Evolutionary conservation across 176 grass and related monocot species (phyloP).

Genomic region (Ampelocalamus luodianensis): DNA sequence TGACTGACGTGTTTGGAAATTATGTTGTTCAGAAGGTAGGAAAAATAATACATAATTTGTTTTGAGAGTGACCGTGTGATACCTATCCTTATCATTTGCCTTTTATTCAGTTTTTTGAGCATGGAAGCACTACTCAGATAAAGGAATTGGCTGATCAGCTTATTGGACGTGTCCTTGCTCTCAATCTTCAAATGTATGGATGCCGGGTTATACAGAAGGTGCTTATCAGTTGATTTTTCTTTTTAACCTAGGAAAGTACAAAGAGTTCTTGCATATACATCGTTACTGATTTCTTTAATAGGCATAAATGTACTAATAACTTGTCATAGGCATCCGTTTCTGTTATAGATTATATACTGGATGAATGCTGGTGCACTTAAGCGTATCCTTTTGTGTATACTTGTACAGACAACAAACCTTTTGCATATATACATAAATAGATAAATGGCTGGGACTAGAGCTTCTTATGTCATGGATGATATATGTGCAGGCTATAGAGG

Average conservation of each 20-base stretch:
- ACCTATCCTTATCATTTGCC: not conserved
- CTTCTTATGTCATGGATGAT: conserved; percentile 23
- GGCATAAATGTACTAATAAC: not conserved
- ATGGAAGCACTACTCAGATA: conserved; percentile 80
- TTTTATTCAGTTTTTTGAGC: conserved; percentile 86
- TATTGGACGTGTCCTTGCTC: conserved; percentile 72
- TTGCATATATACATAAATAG: not conserved
- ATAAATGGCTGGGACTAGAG: not conserved
- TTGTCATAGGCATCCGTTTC: not conserved
- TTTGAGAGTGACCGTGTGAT: not conserved
- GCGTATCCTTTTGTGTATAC: not conserved
- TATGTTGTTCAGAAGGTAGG: conserved; percentile 94
- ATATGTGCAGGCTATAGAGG: conserved; percentile 72
- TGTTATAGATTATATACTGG: not conserved
- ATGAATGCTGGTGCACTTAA: not conserved
- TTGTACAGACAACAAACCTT: not conserved
- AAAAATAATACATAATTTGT: conserved; percentile 2
- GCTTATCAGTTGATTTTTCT: not conserved
- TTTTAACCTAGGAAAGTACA: not conserved
- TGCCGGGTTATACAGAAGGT: conserved; percentile 97
- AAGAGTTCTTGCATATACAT: not conserved
- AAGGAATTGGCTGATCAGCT: conserved; percentile 69
- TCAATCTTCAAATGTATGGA: conserved; percentile 97
- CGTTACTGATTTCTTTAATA: not conserved
- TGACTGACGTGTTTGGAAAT: conserved; percentile 96